Evolutionary conservation across 176 grass and related monocot genomes (phyloP), one percentile per base, ranked within the genome.

Genomic region (Phoenix roebelenii): DNA sequence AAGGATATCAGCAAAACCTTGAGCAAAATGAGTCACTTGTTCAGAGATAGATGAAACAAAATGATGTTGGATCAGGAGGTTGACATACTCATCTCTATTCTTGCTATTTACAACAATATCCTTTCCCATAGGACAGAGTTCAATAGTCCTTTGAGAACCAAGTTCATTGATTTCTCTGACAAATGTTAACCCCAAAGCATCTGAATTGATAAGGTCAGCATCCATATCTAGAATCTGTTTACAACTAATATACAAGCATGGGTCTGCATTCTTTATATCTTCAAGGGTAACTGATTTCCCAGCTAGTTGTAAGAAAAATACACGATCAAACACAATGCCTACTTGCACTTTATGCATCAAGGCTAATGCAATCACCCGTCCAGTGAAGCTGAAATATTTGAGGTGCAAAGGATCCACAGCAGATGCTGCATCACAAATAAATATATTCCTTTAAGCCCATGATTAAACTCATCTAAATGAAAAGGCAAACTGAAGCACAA

Each of bases 311-410:
- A 80, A 85, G 74, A 89, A 93, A 50, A 98, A 76, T 58, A 81
- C 80, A 16, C 79, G 82, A 59, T 98, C 94, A 68, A 98, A 85
- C 23, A 82, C 79, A 57, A 98, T 77, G 12, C 94, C 94, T 25
- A 93, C 82, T 88, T 98, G 94, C 50, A 98, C 84, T 78, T 75
- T 85, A 79, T 98, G 94, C 94, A 98, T 98, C 70, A 98, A 83
- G 22, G 94, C 88, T 75, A 98, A 67, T 51, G 76, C 94, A 80
- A 98, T 89, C 66, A 98, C 73, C 58, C 94, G 84, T 24, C 94
- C 94, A 24, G 73, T 85, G 61, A 98, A 98, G 67, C 61, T 60
- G 60, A 93, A 98, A 61, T 98, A 98, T 60, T 98, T 85, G 66
- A 93, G 79, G 68, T 98, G 79, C 74, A 98, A 57, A 52, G 88